Evolutionary conservation across 306 rosid genomes (phyloP).

Genomic region (Gleditsia sinensis): DNA sequence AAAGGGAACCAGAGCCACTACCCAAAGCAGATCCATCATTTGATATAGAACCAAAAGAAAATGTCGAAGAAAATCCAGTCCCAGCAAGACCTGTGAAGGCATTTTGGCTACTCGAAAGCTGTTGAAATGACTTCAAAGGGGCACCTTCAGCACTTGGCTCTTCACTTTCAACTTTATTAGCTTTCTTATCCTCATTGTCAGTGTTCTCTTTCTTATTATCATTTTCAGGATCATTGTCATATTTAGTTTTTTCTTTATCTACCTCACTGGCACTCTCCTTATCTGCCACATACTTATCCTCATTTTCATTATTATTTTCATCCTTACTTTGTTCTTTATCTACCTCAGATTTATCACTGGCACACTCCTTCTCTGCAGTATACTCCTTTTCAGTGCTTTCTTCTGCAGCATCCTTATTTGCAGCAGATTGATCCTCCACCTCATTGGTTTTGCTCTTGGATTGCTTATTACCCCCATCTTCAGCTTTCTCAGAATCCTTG

Average conservation of each 20-base stretch:
- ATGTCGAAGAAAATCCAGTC: constrained; percentile 75
- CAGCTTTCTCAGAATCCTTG: constrained; percentile 36
- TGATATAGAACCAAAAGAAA: constrained; percentile 75
- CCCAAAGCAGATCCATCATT: constrained; percentile 54
- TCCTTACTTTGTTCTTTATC: constrained; percentile 35
- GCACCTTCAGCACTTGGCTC: constrained; percentile 59
- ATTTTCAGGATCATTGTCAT: constrained; percentile 13
- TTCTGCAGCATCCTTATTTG: constrained; percentile 32
- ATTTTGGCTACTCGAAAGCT: constrained; percentile 86
- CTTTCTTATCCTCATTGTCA: constrained; percentile 51
- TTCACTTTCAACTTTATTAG: constrained; percentile 43
- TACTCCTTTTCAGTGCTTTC: constrained; percentile 31
- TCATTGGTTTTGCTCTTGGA: constrained; percentile 40
- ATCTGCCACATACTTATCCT: constrained; percentile 33
- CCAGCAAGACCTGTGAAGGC: constrained; percentile 97
- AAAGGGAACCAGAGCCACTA: constrained; percentile 49
- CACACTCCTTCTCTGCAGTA: constrained; percentile 33
- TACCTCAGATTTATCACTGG: constrained; percentile 20
- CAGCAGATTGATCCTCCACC: constrained; percentile 40
- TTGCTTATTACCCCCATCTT: constrained; percentile 45
- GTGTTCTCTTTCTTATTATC: constrained; percentile 27
- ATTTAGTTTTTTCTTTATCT: constrained; percentile 36
- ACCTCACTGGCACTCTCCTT: constrained; percentile 39
- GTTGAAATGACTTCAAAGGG: constrained; percentile 77
- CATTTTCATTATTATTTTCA: constrained; percentile 31